Evolutionary conservation across 495 filamentous ascomycete species (phyloP).

Genomic region (Talaromyces stipitatus): DNA sequence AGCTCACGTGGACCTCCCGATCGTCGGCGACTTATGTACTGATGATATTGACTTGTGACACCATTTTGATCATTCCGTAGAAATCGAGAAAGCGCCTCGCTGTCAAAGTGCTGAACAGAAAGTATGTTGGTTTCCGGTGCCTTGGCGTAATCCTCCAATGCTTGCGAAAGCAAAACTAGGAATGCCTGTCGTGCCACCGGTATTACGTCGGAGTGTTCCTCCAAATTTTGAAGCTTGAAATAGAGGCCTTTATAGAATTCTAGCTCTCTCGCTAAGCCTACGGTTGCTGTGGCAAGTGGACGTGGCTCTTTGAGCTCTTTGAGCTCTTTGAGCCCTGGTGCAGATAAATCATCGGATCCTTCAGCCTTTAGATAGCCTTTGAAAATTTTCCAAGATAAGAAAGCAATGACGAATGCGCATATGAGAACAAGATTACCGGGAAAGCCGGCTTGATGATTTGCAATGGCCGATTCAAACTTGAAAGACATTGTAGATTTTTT

Average conservation of each 20-base stretch:
- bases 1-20: constrained; percentile 17
- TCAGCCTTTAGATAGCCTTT: neutral
- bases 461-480: neutral
- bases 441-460: neutral
- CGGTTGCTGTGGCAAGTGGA: neutral
- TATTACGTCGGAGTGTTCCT: constrained; percentile 25
- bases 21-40: constrained; percentile 22
- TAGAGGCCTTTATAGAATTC: constrained; percentile 26
- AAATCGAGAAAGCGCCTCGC: constrained; percentile 19
- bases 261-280: constrained; percentile 5
- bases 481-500: neutral
- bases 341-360: neutral
- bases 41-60: constrained; percentile 20
- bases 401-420: neutral
- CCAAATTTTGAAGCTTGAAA: constrained; percentile 33
- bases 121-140: constrained; percentile 18
- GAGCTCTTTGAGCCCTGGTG: neutral
- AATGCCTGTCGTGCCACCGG: constrained; percentile 19
- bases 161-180: constrained; percentile 23
- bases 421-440: neutral
- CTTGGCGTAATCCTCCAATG: constrained; percentile 13
- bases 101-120: constrained; percentile 23
- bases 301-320: neutral
- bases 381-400: neutral
- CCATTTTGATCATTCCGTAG: constrained; percentile 19